Base-by-base conservation (phyloP, 352 stramenopile genomes). In the Halophytophthora batemanensis region DNA sequence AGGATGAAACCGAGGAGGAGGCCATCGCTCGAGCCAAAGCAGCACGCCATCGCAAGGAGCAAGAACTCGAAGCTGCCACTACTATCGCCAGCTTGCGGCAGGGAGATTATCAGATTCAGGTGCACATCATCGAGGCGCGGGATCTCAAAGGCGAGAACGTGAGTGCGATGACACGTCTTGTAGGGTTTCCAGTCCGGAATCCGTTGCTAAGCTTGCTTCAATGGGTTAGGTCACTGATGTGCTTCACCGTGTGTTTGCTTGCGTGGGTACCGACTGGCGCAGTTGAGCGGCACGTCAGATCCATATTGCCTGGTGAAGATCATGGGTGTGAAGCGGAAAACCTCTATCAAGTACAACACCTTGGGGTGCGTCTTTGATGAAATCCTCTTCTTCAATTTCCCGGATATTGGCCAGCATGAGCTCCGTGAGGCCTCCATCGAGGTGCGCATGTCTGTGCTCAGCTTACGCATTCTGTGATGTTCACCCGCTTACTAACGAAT, bases 311-410 rank as follows among this genome's bases (percentile, higher is more conserved):
- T 87, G 53, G 82, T 88, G 15, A 82, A 91, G 31, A 73, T 93
- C 1, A 63, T 96, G 43, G 77, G 68, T 0, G 28, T 62, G 4
- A 75, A 74, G 36, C 88, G 93, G 50, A 94, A 86, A 48, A 87
- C 82, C 6, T 84, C 86, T 7, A 91, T 74, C 11, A 92, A 90
- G 43, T 82, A 78, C 43, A 67, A 87, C 21, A 92, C 84, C 8
- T 69, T 96, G 19, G 82, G 73, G 1, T 93, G 78, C 25, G 87
- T 97, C 1, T 97, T 96, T 54, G 91, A 98, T 42, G 87, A 98
- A 53, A 76, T 88, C 6, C 57, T 96, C 17, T 96, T 96, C 41
- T 95, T 97, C 46, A 79, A 96, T 41, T 90, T 97, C 35, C 57
- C 74, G 5, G 86, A 96, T 56, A 90, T 93, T 46, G 78, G 77